Conservation (phyloP, 306 rosid genomes). For the Casuarina glauca region DNA sequence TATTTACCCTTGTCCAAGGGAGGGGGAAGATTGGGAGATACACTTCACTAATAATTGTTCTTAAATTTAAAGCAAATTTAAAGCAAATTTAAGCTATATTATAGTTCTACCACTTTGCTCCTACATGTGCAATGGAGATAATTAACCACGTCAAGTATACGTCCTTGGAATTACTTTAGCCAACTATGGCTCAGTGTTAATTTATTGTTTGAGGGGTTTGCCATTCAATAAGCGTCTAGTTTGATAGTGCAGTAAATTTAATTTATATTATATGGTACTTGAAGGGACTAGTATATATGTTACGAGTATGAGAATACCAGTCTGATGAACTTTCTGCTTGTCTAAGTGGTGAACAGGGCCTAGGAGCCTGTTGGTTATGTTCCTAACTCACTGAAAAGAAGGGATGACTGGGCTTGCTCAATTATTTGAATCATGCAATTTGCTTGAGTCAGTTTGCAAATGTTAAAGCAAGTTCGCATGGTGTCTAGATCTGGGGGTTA, state of each 20-base stretch:
- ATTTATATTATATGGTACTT: not conserved
- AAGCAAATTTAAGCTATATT: not conserved
- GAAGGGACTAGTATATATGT: not conserved
- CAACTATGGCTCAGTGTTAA: not conserved
- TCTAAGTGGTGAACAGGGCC: not conserved
- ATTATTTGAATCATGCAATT: slow-evolving; percentile 1
- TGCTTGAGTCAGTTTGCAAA: not conserved
- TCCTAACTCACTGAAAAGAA: not conserved
- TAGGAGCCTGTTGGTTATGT: not conserved
- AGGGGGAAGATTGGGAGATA: too few relatives aligned
- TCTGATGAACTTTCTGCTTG: not conserved
- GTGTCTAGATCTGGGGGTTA: not conserved
- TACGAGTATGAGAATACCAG: not conserved
- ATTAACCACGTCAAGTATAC: not conserved
- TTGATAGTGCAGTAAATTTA: not conserved
- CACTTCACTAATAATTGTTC: not conserved
- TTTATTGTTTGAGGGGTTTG: not conserved
- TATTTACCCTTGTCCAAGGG: too few relatives aligned
- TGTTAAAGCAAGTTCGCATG: not conserved
- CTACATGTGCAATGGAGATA: not conserved
- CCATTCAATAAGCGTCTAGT: not conserved
- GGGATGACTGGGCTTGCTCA: not conserved
- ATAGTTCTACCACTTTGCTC: not conserved
- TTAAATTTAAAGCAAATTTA: slow-evolving; percentile 2
- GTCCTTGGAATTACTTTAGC: not conserved